These are phyloP conservation scores for Neurospora tetraspora DNA, from an alignment of 495 filamentous ascomycete species.

Conservation along the genomic window DNA sequence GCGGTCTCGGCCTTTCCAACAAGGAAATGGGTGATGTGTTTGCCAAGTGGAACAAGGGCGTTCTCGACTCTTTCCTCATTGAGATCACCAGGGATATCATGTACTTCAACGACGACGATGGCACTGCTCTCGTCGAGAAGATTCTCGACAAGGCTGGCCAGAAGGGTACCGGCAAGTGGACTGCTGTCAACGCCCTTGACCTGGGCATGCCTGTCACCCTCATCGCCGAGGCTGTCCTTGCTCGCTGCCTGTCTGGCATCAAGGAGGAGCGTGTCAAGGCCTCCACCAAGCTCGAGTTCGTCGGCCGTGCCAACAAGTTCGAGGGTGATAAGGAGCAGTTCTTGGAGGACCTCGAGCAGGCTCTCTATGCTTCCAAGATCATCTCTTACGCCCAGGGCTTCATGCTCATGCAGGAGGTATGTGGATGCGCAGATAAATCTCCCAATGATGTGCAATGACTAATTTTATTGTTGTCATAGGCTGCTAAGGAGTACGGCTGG, in stretches of 20 bases:
- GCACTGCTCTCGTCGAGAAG: slow-evolving; percentile 86
- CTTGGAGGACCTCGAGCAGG: slow-evolving; percentile 95
- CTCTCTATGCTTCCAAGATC: slow-evolving; percentile 98
- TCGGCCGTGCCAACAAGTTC: slow-evolving; percentile 69
- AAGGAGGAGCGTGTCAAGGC: slow-evolving; percentile 89
- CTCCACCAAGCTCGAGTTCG: slow-evolving; percentile 58
- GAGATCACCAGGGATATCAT: slow-evolving; percentile 98
- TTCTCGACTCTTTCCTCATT: slow-evolving; percentile 97
- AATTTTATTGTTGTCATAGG: slow-evolving; percentile 36
- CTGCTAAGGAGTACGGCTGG: slow-evolving; percentile 91
- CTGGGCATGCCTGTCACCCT: slow-evolving; percentile 98
- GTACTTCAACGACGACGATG: slow-evolving; percentile 93
- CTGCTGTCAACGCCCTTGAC: slow-evolving; percentile 96
- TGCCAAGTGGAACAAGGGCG: slow-evolving; percentile 94
- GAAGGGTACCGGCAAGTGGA: slow-evolving; percentile 99
- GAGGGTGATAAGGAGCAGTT: slow-evolving; percentile 84
- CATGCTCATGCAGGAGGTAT: slow-evolving; percentile 98
- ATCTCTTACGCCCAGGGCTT: slow-evolving; percentile 99
- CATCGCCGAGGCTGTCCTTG: slow-evolving; percentile 94
- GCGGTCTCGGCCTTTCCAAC: slow-evolving; percentile 70
- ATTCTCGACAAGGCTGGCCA: slow-evolving; percentile 97
- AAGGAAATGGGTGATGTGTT: slow-evolving; percentile 96
- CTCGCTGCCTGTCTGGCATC: slow-evolving; percentile 85
- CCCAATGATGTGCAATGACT: neutral
- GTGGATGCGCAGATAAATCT: slow-evolving; percentile 17